Percentiles rank a stretch among this genome's conserved stretches.
These are phyloP conservation scores for Magnolia changhungtana DNA, from an alignment of 164 flowering plant genomes.

Conservation along the genomic window DNA sequence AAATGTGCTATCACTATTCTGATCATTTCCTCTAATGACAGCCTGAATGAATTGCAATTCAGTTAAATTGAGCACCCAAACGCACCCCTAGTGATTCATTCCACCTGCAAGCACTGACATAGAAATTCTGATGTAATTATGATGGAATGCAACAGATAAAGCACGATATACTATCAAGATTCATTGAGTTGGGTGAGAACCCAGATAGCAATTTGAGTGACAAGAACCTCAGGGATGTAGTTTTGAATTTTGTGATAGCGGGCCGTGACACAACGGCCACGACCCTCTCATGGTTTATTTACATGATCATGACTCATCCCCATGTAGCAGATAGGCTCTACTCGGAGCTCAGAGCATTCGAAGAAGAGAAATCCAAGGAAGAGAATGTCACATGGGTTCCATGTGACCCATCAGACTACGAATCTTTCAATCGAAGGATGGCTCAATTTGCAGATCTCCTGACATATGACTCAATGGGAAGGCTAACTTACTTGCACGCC, in stretches of 20 bases:
- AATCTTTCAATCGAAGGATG: conserved; percentile 49
- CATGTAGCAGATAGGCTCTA: conserved; percentile 61
- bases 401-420: conserved; percentile 29
- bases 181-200: conserved; percentile 67
- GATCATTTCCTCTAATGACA: no score
- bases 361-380: conserved; percentile 52
- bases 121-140: background rate
- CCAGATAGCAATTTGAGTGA: conserved; percentile 60
- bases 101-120: background rate
- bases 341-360: conserved; percentile 58
- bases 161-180: conserved; percentile 83
- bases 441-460: conserved; percentile 55
- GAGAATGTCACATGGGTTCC: conserved; percentile 43
- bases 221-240: conserved; percentile 83
- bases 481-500: conserved; percentile 70
- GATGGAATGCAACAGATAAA: conserved; percentile 41
- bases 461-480: conserved; percentile 73
- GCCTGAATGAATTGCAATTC: background rate
- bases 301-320: conserved; percentile 70
- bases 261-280: conserved; percentile 94
- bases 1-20: no score
- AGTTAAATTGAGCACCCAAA: background rate
- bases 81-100: background rate
- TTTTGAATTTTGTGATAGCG: conserved; percentile 88
- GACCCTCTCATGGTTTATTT: conserved; percentile 84